Evolutionary conservation across 2,329 filamentous ascomycete genomes (phyloP).

Genomic region (Albifimbria verrucaria): DNA sequence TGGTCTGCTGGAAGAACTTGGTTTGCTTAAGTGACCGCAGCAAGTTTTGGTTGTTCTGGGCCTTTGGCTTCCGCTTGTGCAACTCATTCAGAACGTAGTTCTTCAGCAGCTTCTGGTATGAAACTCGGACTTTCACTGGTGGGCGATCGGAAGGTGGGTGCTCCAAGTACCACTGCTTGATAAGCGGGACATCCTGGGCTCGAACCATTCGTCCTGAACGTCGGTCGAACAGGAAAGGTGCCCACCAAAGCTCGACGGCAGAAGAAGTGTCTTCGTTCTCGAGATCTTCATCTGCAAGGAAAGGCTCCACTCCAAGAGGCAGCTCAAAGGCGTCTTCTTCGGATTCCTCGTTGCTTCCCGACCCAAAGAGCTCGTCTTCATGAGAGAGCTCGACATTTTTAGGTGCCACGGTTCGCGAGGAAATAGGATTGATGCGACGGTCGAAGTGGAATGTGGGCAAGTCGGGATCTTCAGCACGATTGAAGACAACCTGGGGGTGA

Average conservation of each 20-base stretch:
- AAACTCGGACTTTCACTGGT: conserved; percentile 95
- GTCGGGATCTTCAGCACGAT: conserved; percentile 80
- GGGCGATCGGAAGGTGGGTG: conserved; percentile 82
- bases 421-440: conserved; percentile 96
- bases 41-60: conserved; percentile 90
- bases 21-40: conserved; percentile 88
- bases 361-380: conserved; percentile 90
- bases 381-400: conserved; percentile 91
- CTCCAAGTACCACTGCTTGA: conserved; percentile 98
- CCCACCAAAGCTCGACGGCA: conserved; percentile 96
- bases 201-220: conserved; percentile 94
- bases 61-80: conserved; percentile 93
- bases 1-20: conserved; percentile 99
- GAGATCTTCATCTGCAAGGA: conserved; percentile 83
- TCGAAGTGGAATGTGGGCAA: conserved; percentile 97
- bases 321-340: conserved; percentile 85
- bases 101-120: conserved; percentile 96
- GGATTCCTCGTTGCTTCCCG: conserved; percentile 66
- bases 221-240: conserved; percentile 91
- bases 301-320: conserved; percentile 76
- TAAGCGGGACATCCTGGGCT: conserved; percentile 91
- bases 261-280: conserved; percentile 86
- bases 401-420: conserved; percentile 86
- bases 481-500: conserved; percentile 88
- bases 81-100: conserved; percentile 94